Conservation (phyloP, 2,329 filamentous ascomycete genomes). For the Diaporthe nobilis region DNA sequence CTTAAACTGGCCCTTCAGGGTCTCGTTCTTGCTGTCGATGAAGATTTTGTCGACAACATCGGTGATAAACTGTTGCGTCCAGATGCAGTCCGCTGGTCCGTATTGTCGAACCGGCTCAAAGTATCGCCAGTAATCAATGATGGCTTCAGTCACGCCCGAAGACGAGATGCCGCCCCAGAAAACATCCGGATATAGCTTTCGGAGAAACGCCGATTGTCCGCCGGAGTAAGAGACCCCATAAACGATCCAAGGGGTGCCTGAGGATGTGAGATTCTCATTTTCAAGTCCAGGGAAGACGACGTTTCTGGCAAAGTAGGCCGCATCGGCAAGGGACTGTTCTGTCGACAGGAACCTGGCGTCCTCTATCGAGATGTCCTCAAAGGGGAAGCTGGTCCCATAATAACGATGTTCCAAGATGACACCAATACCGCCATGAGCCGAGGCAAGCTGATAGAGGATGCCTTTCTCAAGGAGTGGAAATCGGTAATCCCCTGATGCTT, state of each 20-base stretch:
- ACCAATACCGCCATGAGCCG: constrained; percentile 80
- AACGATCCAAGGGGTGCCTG: constrained; percentile 77
- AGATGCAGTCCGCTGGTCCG: constrained; percentile 72
- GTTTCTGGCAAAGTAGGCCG: constrained; percentile 83
- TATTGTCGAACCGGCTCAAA: constrained; percentile 64
- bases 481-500: constrained; percentile 72
- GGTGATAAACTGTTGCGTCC: constrained; percentile 70
- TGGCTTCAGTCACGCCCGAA: constrained; percentile 82
- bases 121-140: constrained; percentile 81
- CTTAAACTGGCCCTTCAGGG: constrained; percentile 60
- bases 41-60: constrained; percentile 66
- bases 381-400: constrained; percentile 83
- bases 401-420: constrained; percentile 90
- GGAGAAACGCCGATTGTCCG: constrained; percentile 81
- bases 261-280: constrained; percentile 74
- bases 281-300: constrained; percentile 79
- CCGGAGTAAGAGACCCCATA: constrained; percentile 91
- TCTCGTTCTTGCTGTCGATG: constrained; percentile 52
- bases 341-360: constrained; percentile 86
- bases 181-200: constrained; percentile 81
- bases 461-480: constrained; percentile 83
- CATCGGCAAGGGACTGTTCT: constrained; percentile 85
- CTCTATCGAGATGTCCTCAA: constrained; percentile 73
- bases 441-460: constrained; percentile 77
- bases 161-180: constrained; percentile 86